Conservation (phyloP, 352 stramenopile genomes). For the Globisporangium polare region DNA sequence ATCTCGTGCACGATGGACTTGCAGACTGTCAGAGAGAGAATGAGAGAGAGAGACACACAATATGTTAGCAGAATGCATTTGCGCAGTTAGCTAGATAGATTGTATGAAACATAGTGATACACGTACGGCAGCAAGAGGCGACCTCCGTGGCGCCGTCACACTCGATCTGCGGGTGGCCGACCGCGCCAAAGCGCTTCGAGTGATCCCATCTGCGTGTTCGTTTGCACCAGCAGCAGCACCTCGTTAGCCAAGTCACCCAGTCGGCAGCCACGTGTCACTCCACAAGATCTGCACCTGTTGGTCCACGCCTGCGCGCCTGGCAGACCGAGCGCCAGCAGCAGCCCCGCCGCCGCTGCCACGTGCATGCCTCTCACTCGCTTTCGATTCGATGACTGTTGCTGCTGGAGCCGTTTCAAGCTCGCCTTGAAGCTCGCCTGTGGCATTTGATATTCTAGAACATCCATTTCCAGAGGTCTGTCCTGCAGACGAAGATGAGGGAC, state of each 20-base stretch:
- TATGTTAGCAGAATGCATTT: background rate
- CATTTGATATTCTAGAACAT: slow-evolving; percentile 9
- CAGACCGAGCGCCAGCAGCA: slow-evolving; percentile 11
- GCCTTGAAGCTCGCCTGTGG: slow-evolving; percentile 3
- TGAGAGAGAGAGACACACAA: background rate
- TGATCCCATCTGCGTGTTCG: slow-evolving; percentile 54
- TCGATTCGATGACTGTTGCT: background rate
- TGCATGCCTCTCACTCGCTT: slow-evolving; percentile 7
- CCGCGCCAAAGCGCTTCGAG: slow-evolving; percentile 71
- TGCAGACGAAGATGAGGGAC: background rate
- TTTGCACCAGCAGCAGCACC: background rate
- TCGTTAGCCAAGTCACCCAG: background rate
- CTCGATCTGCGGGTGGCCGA: slow-evolving; percentile 54
- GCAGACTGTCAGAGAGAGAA: slow-evolving; percentile 47
- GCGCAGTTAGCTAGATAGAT: background rate
- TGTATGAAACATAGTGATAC: background rate
- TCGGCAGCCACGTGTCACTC: background rate
- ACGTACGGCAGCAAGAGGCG: slow-evolving; percentile 75
- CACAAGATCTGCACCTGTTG: slow-evolving; percentile 25
- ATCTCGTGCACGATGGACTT: slow-evolving; percentile 81
- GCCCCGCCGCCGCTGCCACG: background rate
- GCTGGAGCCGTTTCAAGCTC: slow-evolving; percentile 2
- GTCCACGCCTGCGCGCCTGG: slow-evolving; percentile 41
- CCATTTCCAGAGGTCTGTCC: background rate
- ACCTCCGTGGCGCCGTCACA: slow-evolving; percentile 50